Evolutionary conservation across 208 protist species (phyloP).

Genomic region (Naegleria lovaniensis): DNA sequence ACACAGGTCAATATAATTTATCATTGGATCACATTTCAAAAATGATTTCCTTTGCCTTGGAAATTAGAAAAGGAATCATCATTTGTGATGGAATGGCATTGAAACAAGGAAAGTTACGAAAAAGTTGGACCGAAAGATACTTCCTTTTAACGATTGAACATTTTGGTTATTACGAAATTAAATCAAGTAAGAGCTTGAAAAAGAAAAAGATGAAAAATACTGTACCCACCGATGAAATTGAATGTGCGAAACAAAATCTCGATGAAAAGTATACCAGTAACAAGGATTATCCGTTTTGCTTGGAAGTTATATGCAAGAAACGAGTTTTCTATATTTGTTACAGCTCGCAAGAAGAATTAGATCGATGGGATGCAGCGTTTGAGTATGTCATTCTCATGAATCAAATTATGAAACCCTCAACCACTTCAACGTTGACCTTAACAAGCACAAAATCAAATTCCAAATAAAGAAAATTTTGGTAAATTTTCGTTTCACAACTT

Average conservation of each 20-base stretch:
- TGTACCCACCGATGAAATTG: not conserved
- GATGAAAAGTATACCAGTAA: not conserved
- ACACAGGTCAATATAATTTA: not conserved
- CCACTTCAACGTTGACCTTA: too few species aligned
- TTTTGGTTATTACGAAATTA: not conserved
- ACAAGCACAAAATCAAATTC: too few species aligned
- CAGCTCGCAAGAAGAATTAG: not conserved
- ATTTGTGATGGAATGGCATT: slow-evolving; percentile 9
- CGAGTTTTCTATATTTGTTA: not conserved
- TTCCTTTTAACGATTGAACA: not conserved
- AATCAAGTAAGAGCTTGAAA: not conserved
- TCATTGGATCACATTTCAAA: not conserved
- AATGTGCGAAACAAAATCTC: not conserved
- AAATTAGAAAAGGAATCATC: not conserved
- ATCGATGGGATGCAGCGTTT: not conserved
- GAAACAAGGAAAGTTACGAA: not conserved
- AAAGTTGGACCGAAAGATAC: slow-evolving; percentile 8
- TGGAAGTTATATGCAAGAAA: not conserved
- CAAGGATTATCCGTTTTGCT: not conserved
- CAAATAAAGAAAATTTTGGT: too few species aligned
- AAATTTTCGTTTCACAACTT: too few species aligned
- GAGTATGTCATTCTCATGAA: not conserved
- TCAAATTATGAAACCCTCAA: not conserved
- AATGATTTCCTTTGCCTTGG: not conserved
- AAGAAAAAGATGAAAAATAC: not conserved